Base-by-base conservation (phyloP, 768 basidiomycete species). In the Mycena sanguinolenta region DNA sequence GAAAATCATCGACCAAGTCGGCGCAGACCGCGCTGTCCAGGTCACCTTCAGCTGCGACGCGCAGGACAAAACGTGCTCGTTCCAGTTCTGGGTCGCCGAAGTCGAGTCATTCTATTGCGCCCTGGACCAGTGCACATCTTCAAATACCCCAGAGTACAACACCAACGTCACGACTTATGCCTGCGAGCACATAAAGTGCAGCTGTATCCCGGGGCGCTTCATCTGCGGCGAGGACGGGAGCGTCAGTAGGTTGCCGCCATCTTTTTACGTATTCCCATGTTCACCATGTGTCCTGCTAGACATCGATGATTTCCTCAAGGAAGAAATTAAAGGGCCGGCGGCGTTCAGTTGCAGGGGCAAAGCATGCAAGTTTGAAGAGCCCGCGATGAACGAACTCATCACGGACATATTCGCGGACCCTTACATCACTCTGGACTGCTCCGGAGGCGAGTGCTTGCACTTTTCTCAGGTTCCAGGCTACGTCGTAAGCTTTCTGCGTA, bases 1-100 rank as follows among this genome's bases (percentile, higher is more conserved):
- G 57, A 98, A 98, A 82, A 98, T 99, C 74, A 84, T 98, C 70
- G 97, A 98, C 77, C 89, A 90, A 84, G 95, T 98, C 79, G 83
- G 87, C n/a, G 93, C 95, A 0, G 92, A 88, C 59, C 89, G 96
- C 12, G 93, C 95, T 23, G 97, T 97, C 0, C 97, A 99, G 79
- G 97, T 98, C 2, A 99, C 98, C 0, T 99, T 99, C 80, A 92
- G 93, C 73, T 99, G 98, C 82, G 90, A 94, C 67, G 87, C 83
- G 23, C 68, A 77, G 2, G 83, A 86, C 16, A 82, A 83, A 5
- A 89, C 89, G 0, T 99, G 98, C 78, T 89, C 90, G 27, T 99
- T 99, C 87, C 97, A 99, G 81, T 99, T 99, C 83, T 99, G 98
- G 98, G 95, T 96, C 12, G 96, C 93, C 8, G 86, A 94, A 75